These are phyloP conservation scores for Venturia nashicola DNA, from an alignment of 2,329 filamentous ascomycete genomes.

Conservation along the genomic window DNA sequence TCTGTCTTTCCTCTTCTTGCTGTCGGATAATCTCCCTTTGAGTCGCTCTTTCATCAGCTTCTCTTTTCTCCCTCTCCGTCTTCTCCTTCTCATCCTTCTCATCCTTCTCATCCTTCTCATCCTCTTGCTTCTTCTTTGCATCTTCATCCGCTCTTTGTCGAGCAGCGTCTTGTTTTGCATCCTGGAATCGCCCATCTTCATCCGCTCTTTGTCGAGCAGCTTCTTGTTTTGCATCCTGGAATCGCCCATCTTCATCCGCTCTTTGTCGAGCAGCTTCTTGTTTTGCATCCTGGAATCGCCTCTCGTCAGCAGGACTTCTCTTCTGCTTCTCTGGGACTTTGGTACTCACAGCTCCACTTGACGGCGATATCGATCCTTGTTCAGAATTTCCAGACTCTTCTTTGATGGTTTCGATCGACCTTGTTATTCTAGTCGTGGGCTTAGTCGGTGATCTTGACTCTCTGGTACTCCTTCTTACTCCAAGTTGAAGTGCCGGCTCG, in stretches of 20 bases:
- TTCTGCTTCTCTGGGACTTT: neutral
- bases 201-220: neutral
- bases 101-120: neutral
- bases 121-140: neutral
- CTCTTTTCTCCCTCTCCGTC: no score
- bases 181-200: neutral
- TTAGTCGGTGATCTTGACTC: neutral
- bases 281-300: neutral
- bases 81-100: neutral
- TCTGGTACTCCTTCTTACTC: no score
- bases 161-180: neutral
- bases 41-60: no score
- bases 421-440: neutral
- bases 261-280: neutral
- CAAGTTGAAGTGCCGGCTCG: no score
- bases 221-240: neutral
- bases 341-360: neutral
- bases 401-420: neutral
- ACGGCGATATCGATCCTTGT: neutral
- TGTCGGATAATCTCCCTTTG: no score
- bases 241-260: neutral
- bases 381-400: neutral
- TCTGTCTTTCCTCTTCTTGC: no score
- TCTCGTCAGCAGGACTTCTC: neutral
- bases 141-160: neutral